A percentile compares a stretch with the other conserved stretches of the same genome.
Evolutionary conservation across 1,284 basidiomycete genomes (phyloP).

Genomic region (Caloboletus inedulis): DNA sequence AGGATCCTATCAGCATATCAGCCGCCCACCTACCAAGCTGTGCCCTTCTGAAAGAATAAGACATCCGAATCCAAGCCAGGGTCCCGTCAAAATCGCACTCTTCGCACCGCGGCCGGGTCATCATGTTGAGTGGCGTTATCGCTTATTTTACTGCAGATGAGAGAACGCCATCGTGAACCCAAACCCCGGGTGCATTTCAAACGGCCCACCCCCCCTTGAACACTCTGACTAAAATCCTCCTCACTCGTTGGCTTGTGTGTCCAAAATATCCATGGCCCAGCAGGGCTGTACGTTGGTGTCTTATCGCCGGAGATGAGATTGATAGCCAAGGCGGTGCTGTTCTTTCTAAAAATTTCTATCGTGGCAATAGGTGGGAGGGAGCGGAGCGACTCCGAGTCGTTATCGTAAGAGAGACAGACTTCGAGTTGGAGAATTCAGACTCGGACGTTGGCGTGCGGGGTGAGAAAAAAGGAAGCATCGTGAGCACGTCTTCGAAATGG

Average conservation of each 20-base stretch:
- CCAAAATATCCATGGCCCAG: neutral
- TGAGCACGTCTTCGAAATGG: neutral
- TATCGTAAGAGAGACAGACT: neutral
- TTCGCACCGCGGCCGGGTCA: slow-evolving; percentile 23
- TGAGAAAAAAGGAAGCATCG: slow-evolving; percentile 15
- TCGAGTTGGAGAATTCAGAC: too few species aligned
- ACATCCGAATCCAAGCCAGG: neutral
- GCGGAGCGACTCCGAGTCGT: neutral
- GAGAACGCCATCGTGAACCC: neutral
- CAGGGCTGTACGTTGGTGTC: slow-evolving; percentile 9
- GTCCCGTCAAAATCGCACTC: neutral
- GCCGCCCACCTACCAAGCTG: slow-evolving; percentile 15
- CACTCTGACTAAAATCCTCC: neutral
- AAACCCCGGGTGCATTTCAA: neutral
- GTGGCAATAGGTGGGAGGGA: neutral
- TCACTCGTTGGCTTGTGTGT: neutral
- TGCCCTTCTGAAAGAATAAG: slow-evolving; percentile 5
- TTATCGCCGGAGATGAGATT: slow-evolving; percentile 19
- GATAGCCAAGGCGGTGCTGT: neutral
- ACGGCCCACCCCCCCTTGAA: neutral
- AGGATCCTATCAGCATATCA: slow-evolving; percentile 18
- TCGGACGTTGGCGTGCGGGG: slow-evolving; percentile 14
- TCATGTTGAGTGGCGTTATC: slow-evolving; percentile 16
- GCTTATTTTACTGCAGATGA: slow-evolving; percentile 13
- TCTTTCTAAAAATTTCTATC: neutral